A percentile compares a stretch with the other conserved stretches of the same genome.
Evolutionary conservation across 148 eudicot genomes (phyloP).

Genomic region (Silene conica): DNA sequence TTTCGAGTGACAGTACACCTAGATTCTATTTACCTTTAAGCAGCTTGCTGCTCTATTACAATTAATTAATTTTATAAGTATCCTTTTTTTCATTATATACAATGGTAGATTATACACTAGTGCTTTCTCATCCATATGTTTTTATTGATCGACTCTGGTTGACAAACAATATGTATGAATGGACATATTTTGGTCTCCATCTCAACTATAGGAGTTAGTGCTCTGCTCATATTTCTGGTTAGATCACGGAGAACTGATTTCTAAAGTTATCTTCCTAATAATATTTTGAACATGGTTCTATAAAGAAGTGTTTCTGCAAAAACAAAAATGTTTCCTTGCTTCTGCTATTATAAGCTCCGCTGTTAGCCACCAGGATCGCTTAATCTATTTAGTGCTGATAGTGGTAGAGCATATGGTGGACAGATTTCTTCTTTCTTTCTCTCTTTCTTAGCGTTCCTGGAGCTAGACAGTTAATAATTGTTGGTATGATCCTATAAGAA

Average conservation of each 20-base stretch:
- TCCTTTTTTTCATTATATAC: not conserved
- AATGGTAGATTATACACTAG: not conserved
- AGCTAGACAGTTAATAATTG: no score
- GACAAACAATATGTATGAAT: not conserved
- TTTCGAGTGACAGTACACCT: not conserved
- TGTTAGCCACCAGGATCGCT: not conserved
- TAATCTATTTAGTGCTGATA: not conserved
- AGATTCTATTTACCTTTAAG: not conserved
- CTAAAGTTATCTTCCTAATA: not conserved
- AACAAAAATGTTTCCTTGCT: not conserved
- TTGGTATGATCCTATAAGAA: no score
- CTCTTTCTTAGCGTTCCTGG: no score
- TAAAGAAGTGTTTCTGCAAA: no score
- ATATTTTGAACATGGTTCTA: not conserved
- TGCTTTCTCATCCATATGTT: slow-evolving; percentile 1
- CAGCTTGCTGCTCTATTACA: not conserved
- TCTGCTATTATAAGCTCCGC: not conserved
- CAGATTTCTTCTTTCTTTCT: no score
- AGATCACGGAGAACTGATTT: not conserved
- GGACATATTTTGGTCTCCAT: not conserved
- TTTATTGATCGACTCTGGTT: not conserved
- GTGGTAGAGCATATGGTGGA: not conserved
- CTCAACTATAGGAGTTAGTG: not conserved
- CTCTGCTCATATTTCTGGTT: not conserved
- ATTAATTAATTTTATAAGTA: not conserved